Evolutionary conservation across 495 filamentous ascomycete species (phyloP).

Genomic region (Penicillium angulare): DNA sequence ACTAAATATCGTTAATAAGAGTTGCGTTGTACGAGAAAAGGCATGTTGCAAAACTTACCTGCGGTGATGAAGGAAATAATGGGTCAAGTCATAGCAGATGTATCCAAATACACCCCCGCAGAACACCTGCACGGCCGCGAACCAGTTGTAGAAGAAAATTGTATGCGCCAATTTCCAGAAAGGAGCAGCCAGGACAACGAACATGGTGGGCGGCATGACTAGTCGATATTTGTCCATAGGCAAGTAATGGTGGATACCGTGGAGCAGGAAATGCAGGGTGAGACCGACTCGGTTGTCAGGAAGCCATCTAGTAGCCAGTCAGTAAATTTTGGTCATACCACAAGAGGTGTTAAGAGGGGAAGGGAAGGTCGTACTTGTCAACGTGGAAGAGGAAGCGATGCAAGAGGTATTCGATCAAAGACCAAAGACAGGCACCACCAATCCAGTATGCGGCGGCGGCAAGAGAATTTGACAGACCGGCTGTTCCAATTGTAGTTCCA

Average conservation of each 20-base stretch:
- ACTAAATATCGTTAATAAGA: conserved; percentile 38
- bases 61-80: conserved; percentile 99
- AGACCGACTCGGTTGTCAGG: conserved; percentile 90
- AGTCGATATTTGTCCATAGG: conserved; percentile 97
- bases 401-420: conserved; percentile 83
- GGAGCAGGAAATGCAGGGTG: conserved; percentile 88
- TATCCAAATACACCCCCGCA: conserved; percentile 95
- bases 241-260: conserved; percentile 97
- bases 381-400: conserved; percentile 95
- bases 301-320: conserved; percentile 59
- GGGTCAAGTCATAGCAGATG: conserved; percentile 92
- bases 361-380: conserved; percentile 64
- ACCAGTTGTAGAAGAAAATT: conserved; percentile 84
- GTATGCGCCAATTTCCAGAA: conserved; percentile 92
- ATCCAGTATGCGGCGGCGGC: conserved; percentile 56
- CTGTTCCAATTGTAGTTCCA: conserved; percentile 64
- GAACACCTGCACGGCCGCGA: conserved; percentile 70
- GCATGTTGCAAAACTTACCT: conserved; percentile 53
- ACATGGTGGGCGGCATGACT: conserved; percentile 94
- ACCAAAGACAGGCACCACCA: conserved; percentile 75
- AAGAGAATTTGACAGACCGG: conserved; percentile 50
- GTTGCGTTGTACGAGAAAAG: background rate
- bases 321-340: background rate
- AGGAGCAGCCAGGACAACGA: conserved; percentile 77
- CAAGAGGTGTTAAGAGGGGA: background rate